These are phyloP conservation scores for Furcasterigmium furcatum DNA, from an alignment of 2,329 filamentous ascomycete genomes.

Conservation along the genomic window DNA sequence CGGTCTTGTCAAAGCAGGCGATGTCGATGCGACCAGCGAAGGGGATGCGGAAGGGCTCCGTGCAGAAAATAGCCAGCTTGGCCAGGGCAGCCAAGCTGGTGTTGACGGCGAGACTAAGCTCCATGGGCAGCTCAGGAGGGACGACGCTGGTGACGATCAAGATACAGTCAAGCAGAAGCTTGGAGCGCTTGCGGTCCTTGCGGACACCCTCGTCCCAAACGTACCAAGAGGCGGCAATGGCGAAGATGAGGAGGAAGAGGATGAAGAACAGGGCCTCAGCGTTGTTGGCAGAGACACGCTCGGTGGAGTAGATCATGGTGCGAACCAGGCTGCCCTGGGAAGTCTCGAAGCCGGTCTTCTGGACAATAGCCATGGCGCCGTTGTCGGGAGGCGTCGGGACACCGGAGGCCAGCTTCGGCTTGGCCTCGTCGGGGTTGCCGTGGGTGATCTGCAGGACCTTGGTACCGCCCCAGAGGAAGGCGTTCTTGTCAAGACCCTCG, in stretches of 20 bases:
- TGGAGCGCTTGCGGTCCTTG: slow-evolving; percentile 94
- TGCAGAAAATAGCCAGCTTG: slow-evolving; percentile 97
- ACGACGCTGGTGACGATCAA: slow-evolving; percentile 98
- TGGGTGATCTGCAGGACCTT: slow-evolving; percentile 96
- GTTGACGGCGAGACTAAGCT: slow-evolving; percentile 94
- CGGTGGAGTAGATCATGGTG: slow-evolving; percentile 99
- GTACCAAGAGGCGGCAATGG: slow-evolving; percentile 96
- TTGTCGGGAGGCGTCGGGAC: slow-evolving; percentile 86
- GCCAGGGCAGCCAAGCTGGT: slow-evolving; percentile 92
- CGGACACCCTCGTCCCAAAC: slow-evolving; percentile 96
- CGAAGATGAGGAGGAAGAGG: slow-evolving; percentile 92
- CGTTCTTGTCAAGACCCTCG: slow-evolving; percentile 92
- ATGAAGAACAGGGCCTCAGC: slow-evolving; percentile 96
- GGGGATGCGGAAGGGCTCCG: slow-evolving; percentile 96
- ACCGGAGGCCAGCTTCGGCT: slow-evolving; percentile 68
- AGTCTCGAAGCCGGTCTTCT: slow-evolving; percentile 98
- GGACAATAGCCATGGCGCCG: slow-evolving; percentile 88
- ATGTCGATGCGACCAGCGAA: slow-evolving; percentile 94
- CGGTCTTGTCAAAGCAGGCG: slow-evolving; percentile 98
- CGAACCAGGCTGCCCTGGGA: slow-evolving; percentile 96
- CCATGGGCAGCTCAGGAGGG: slow-evolving; percentile 97
- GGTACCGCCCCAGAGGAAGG: slow-evolving; percentile 94
- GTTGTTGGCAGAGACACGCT: slow-evolving; percentile 98
- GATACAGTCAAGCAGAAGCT: slow-evolving; percentile 93
- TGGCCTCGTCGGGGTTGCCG: slow-evolving; percentile 72